These are phyloP conservation scores for Fusarium buharicum DNA, from an alignment of 2,329 filamentous ascomycete species.

Conservation along the genomic window DNA sequence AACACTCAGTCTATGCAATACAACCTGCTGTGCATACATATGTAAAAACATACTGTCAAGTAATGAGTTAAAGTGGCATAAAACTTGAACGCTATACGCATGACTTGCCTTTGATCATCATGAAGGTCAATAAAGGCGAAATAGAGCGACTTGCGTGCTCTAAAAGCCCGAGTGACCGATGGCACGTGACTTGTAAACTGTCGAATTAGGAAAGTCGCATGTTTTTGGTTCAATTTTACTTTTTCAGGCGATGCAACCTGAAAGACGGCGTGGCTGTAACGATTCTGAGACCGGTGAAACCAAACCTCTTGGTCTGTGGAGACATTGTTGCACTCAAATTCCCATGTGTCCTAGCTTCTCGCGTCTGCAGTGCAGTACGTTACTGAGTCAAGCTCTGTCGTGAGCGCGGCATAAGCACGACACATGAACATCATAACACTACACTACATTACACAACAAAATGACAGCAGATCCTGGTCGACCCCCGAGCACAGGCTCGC, in stretches of 20 bases:
- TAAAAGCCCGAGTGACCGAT: too few species aligned
- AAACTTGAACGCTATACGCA: too few species aligned
- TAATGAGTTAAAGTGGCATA: too few species aligned
- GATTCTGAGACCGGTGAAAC: neutral
- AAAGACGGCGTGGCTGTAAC: neutral
- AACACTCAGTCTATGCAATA: too few species aligned
- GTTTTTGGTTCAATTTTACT: too few species aligned
- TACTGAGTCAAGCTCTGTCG: neutral
- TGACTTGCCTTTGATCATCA: too few species aligned
- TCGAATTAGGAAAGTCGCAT: conserved; percentile 25
- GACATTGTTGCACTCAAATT: neutral
- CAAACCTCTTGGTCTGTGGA: neutral
- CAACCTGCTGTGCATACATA: too few species aligned
- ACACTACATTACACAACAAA: neutral
- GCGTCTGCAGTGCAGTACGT: neutral
- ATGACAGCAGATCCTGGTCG: conserved; percentile 24
- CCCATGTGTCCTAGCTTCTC: neutral
- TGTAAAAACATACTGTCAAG: too few species aligned
- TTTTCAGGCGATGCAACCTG: neutral
- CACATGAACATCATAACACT: neutral
- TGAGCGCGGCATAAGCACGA: neutral
- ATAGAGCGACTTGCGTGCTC: too few species aligned
- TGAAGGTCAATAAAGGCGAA: too few species aligned
- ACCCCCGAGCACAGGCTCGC: conserved; percentile 15
- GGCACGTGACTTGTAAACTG: conserved; percentile 17